Evolutionary conservation across 495 filamentous ascomycete species (phyloP).

Genomic region (Aspergillus bertholletiae): DNA sequence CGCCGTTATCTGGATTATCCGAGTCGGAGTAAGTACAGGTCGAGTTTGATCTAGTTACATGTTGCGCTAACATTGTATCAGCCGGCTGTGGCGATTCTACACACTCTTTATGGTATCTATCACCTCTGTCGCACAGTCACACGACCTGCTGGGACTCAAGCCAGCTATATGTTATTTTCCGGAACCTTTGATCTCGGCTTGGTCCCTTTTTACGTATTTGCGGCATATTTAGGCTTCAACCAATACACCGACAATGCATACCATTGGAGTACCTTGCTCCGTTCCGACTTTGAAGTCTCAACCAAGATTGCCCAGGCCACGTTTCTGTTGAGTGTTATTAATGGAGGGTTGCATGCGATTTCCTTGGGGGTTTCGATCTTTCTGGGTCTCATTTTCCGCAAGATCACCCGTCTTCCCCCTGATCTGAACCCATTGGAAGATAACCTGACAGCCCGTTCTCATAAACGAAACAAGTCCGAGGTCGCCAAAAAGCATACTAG

Average conservation of each 20-base stretch:
- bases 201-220: conserved; percentile 75
- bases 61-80: conserved; percentile 21
- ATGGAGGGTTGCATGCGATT: conserved; percentile 64
- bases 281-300: conserved; percentile 37
- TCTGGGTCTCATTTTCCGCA: conserved; percentile 70
- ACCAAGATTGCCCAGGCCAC: conserved; percentile 55
- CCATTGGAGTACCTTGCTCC: conserved; percentile 63
- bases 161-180: conserved; percentile 82
- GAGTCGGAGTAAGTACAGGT: conserved; percentile 69
- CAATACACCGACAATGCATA: conserved; percentile 39
- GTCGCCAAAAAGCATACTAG: conserved; percentile 53
- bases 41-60: neutral
- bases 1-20: conserved; percentile 67
- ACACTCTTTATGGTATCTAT: conserved; percentile 71
- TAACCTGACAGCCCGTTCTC: conserved; percentile 74
- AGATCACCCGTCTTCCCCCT: conserved; percentile 75
- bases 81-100: conserved; percentile 69
- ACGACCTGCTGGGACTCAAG: conserved; percentile 70
- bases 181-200: conserved; percentile 65
- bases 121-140: conserved; percentile 65
- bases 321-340: conserved; percentile 58
- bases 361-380: conserved; percentile 68
- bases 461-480: conserved; percentile 73
- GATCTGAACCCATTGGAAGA: conserved; percentile 92
- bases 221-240: conserved; percentile 52